These are phyloP conservation scores for Camellia granthamiana DNA, from an alignment of 148 eudicot genomes.

Conservation along the genomic window DNA sequence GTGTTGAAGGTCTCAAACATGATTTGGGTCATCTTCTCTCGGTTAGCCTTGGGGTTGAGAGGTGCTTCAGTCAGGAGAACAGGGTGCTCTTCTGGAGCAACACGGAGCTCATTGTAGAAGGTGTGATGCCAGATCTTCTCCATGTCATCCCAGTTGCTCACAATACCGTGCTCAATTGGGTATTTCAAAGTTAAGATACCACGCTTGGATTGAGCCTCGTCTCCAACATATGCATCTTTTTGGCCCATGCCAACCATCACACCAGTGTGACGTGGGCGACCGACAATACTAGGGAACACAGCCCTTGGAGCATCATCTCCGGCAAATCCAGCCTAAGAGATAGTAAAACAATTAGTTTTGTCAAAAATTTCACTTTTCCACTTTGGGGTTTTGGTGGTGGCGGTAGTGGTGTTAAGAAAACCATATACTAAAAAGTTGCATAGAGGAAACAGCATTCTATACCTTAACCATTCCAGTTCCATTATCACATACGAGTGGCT, in stretches of 20 bases:
- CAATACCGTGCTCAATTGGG: conserved; percentile 93
- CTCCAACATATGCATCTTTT: conserved; percentile 88
- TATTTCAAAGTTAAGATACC: conserved; percentile 81
- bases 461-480: conserved; percentile 92
- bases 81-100: conserved; percentile 91
- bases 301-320: conserved; percentile 95
- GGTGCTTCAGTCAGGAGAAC: conserved; percentile 86
- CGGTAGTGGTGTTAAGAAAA: not conserved
- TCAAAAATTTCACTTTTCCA: not conserved
- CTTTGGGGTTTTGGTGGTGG: not conserved
- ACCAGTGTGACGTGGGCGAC: conserved; percentile 87
- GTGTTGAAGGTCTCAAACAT: conserved; percentile 88
- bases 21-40: conserved; percentile 91
- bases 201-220: conserved; percentile 88
- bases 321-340: conserved; percentile 82
- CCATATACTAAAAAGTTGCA: not conserved
- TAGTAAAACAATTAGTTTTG: not conserved
- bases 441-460: not conserved
- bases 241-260: conserved; percentile 97
- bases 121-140: conserved; percentile 96
- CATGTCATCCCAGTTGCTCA: conserved; percentile 95
- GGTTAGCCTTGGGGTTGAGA: conserved; percentile 88
- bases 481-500: conserved; percentile 83
- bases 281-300: conserved; percentile 87
- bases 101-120: conserved; percentile 90